Base-by-base conservation (phyloP, 306 rosid species). In the Vigna nakashimae region DNA sequence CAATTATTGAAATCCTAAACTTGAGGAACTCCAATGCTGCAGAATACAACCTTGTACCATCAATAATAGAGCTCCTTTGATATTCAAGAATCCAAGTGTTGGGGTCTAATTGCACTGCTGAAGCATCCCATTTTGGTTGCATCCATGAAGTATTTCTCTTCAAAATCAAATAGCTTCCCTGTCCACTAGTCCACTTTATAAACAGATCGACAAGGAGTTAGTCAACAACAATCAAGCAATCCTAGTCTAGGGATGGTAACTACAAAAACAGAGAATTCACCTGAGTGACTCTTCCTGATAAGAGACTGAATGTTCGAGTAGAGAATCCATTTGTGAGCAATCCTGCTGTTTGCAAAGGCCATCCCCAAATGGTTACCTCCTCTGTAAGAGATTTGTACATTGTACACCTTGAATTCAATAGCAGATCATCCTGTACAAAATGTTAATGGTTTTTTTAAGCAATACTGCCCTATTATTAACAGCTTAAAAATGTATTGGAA, bases 261-360 rank as follows among this genome's bases (percentile, higher is more conserved):
- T 32, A 48, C 12, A 60, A 18, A 65, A 38, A 43, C 9, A 16
- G 67, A 26, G 14, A 77, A 76, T 45, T 83, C 84, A 91, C 98
- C 97, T 92, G 89, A 0, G 94, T 92, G 56, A 92, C 85, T 86
- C 96, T 86, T 77, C 97, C 98, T 4, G 98, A 87, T 70, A 95
- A 68, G 82, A 95, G 72, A 20, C 92, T 84, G 80, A 88, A 84
- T 28, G 94, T 77, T 66, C 87, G 78, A 15, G 49, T 68, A 55
- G 99, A 92, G 77, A 88, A 79, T 4, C 91, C 91, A 20, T 83
- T 79, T 14, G 84, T 83, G 69, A 92, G 91, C 82, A 95, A 76
- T 46, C 99, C 99, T 30, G 98, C 91, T 3, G 99, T 92, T 86
- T 92, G 99, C 84, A 92, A 65, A 40, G 99, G 98, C 98, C 99